Conservation (phyloP, 2,329 filamentous ascomycete genomes). For the Dissoconium aciculare region DNA sequence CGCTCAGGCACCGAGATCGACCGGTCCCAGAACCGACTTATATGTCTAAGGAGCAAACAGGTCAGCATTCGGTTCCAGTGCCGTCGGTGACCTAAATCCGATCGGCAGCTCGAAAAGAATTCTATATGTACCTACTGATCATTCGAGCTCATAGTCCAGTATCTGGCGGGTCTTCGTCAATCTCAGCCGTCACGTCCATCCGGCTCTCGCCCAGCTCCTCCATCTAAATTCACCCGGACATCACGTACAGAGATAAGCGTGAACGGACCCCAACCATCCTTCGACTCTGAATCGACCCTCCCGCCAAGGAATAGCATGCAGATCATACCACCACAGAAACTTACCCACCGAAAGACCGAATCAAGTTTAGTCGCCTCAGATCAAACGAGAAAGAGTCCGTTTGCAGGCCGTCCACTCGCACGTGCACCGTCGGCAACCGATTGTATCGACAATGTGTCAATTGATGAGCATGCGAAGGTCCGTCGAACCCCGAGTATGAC, state of each 20-base stretch:
- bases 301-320: conserved; percentile 21
- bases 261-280: conserved; percentile 6
- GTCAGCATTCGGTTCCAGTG: conserved; percentile 14
- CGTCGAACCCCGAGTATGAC: conserved; percentile 45
- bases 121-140: conserved; percentile 14
- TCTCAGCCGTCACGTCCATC: conserved; percentile 53
- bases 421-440: conserved; percentile 12
- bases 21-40: conserved; percentile 15
- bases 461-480: conserved; percentile 13
- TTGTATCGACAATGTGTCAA: too few species aligned
- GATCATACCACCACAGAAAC: conserved; percentile 13
- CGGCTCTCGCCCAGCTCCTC: conserved; percentile 52
- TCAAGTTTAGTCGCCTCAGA: conserved; percentile 7
- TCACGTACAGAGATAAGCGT: conserved; percentile 18
- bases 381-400: conserved; percentile 12
- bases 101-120: conserved; percentile 9
- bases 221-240: conserved; percentile 27
- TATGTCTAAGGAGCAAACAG: conserved; percentile 20
- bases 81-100: conserved; percentile 6
- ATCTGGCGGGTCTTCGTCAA: conserved; percentile 55
- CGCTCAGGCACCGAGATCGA: conserved; percentile 13
- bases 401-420: conserved; percentile 21
- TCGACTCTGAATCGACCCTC: conserved; percentile 18
- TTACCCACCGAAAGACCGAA: conserved; percentile 14
- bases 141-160: conserved; percentile 40